Evolutionary conservation across 768 basidiomycete genomes (phyloP).

Genomic region (Mycena alexandri): DNA sequence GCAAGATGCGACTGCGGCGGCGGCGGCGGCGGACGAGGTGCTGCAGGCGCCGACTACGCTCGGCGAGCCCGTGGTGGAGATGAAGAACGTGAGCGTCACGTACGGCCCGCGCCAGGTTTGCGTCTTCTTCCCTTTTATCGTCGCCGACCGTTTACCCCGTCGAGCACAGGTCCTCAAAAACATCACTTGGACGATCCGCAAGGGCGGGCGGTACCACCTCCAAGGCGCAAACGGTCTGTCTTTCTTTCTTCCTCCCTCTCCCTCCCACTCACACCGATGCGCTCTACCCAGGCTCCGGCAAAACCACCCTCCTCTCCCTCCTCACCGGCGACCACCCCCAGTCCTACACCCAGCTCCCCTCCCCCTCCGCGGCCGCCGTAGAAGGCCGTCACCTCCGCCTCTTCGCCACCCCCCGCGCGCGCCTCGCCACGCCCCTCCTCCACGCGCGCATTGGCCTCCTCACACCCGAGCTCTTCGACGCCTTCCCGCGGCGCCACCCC

Average conservation of each 20-base stretch:
- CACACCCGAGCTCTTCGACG: constrained; percentile 91
- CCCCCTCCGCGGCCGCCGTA: constrained; percentile 64
- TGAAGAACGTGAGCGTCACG: constrained; percentile 75
- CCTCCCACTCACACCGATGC: no score
- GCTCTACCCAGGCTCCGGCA: constrained; percentile 93
- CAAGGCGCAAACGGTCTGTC: constrained; percentile 84
- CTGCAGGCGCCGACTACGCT: neutral
- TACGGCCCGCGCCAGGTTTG: constrained; percentile 76
- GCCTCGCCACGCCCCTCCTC: constrained; percentile 76
- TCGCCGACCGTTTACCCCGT: neutral
- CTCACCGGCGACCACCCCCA: constrained; percentile 96
- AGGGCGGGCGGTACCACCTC: constrained; percentile 92
- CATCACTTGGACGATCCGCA: constrained; percentile 85
- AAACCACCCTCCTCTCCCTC: constrained; percentile 92
- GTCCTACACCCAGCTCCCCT: constrained; percentile 83
- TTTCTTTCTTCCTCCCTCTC: no score
- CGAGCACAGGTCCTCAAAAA: constrained; percentile 73
- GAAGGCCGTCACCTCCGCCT: constrained; percentile 59
- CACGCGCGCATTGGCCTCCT: constrained; percentile 80
- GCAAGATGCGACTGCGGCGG: neutral
- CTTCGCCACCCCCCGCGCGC: constrained; percentile 72
- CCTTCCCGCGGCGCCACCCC: constrained; percentile 81
- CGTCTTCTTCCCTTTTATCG: neutral
- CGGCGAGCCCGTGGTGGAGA: constrained; percentile 64
- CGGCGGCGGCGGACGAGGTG: neutral